Evolutionary conservation across 306 rosid species (phyloP), one percentile per base, ranked within the genome.

Genomic region (Acacia crassicarpa): DNA sequence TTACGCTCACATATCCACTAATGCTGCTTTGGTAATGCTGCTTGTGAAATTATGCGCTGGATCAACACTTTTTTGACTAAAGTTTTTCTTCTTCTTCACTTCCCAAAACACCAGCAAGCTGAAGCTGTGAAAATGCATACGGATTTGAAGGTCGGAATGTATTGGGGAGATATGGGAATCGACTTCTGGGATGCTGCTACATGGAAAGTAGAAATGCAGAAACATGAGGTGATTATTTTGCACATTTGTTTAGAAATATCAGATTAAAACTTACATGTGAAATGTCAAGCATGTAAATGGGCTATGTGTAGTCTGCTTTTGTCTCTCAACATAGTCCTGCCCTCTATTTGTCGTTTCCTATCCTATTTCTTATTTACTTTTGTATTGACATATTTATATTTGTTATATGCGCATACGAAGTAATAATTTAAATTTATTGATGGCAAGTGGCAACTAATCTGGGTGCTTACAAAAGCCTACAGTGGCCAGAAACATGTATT

Each of bases 111-210:
- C 30, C 76, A 94, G 98, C 98, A 94, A 94, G 97, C 97, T 49
- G 83, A 87, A 38, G 94, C 91, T 16, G 67, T 94, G 81, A 67
- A 78, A 84, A 73, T 32, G 84, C 91, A 92, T 74, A 90, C 97
- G 0, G 97, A 94, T 81, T 80, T 94, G 68, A 87, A 87, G 23
- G 91, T 95, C 38, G 98, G 97, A 32, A 82, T 30, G 80, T 95
- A 89, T 72, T 95, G 87, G 88, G 98, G 99, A 79, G 93, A 69
- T 0, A 90, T 89, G 97, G 94, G 97, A 72, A 87, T 90, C 43
- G 97, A 95, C 81, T 86, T 5, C 35, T 95, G 98, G 99, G 80
- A 87, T 40, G 86, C 33, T 70, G 83, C 81, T 9, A 43, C 15
- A 5, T 95, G 98, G 98, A 82, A 83, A 58, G 17, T 49, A 71